Percentiles rank a stretch among this genome's conserved stretches.
phyloP scores from a whole-genome alignment of 2,329 filamentous ascomycete species.

The Xylariales sp. region DNA sequence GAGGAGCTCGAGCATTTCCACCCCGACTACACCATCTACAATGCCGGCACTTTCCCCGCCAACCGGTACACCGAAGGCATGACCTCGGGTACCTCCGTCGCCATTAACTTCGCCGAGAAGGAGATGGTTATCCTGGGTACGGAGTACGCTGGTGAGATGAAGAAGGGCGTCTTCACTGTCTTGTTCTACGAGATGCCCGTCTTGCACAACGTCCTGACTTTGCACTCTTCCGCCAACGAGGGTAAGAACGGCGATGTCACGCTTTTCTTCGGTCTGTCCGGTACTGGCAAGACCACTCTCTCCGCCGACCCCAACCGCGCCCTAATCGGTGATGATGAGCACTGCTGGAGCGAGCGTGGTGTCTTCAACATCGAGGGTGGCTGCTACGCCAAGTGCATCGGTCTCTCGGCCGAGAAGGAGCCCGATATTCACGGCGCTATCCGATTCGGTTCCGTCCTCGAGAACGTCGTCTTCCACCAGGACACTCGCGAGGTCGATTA shows the following conservation, averaged over 20 bases:
- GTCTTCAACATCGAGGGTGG: conserved; percentile 99
- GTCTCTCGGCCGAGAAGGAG: conserved; percentile 97
- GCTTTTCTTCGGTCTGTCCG: conserved; percentile 98
- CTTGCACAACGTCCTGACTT: conserved; percentile 98
- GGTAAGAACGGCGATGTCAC: conserved; percentile 94
- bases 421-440: conserved; percentile 97
- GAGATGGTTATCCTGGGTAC: conserved; percentile 99
- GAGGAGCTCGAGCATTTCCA: conserved; percentile 98
- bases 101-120: conserved; percentile 99
- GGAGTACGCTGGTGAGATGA: conserved; percentile 97
- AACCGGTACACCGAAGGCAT: conserved; percentile 98
- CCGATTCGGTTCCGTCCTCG: conserved; percentile 94
- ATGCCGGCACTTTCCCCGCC: conserved; percentile 96
- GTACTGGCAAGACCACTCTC: conserved; percentile 98
- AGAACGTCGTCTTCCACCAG: conserved; percentile 98
- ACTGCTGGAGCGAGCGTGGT: conserved; percentile 97
- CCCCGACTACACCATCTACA: conserved; percentile 99
- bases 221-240: conserved; percentile 99
- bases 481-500: conserved; percentile 92
- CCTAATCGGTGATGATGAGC: conserved; percentile 98
- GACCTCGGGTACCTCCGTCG: conserved; percentile 97
- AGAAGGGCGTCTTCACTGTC: conserved; percentile 98
- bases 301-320: conserved; percentile 97
- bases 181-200: conserved; percentile 99
- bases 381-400: conserved; percentile 99